Percentiles rank a stretch among this genome's conserved stretches.
Evolutionary conservation across 2,329 filamentous ascomycete genomes (phyloP).

Genomic region (Phyllosticta paracitricarpa): DNA sequence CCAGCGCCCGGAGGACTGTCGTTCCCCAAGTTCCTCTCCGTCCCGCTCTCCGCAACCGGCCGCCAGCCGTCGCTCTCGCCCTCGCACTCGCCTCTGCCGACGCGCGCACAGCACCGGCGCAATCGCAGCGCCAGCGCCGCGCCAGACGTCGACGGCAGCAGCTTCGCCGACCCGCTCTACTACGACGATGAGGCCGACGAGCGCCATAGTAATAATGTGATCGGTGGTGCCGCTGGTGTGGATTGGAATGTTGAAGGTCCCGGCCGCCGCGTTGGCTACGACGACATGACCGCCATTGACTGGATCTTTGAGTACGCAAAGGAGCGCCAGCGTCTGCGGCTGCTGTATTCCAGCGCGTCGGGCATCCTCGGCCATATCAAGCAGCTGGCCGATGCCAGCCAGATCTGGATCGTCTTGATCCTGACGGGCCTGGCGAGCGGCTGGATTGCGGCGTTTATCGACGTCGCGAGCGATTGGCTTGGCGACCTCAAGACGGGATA

Average conservation of each 20-base stretch:
- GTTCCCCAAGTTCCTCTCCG: constrained; percentile 36
- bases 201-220: constrained; percentile 27
- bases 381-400: constrained; percentile 70
- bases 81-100: constrained; percentile 19
- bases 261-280: constrained; percentile 83
- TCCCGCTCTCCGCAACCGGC: constrained; percentile 15
- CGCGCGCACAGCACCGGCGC: constrained; percentile 20
- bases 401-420: constrained; percentile 85
- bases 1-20: constrained; percentile 24
- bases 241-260: constrained; percentile 92
- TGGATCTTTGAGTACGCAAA: constrained; percentile 99
- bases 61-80: constrained; percentile 9
- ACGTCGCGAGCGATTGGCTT: constrained; percentile 86
- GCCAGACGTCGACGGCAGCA: constrained; percentile 27
- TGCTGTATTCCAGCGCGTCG: constrained; percentile 54
- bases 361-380: constrained; percentile 64
- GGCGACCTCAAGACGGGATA: constrained; percentile 86
- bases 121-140: constrained; percentile 18
- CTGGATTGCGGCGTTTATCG: constrained; percentile 75
- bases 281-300: constrained; percentile 93
- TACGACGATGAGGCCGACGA: constrained; percentile 27
- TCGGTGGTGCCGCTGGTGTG: constrained; percentile 31
- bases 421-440: constrained; percentile 78
- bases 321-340: constrained; percentile 78
- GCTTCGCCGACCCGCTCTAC: constrained; percentile 29